Evolutionary conservation across 352 stramenopile genomes (phyloP), one percentile per base, ranked within the genome.

Genomic region (Blastocystis sp.): DNA sequence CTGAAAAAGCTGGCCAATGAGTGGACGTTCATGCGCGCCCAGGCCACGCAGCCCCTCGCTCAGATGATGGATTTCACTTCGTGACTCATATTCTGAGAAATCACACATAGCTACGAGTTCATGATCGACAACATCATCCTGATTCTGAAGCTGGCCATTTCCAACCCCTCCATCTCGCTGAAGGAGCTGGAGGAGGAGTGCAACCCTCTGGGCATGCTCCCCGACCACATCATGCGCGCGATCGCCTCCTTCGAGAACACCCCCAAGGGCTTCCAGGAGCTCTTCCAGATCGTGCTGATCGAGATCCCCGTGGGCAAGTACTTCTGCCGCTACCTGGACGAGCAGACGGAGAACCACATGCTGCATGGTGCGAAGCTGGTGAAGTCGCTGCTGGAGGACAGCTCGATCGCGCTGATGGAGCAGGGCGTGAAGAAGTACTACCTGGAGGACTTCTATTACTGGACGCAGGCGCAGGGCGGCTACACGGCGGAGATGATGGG

Each of bases 81-180:
- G 87, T 98, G 60, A 34, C 40, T 17, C 14, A 60, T 17, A 19
- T 60, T 3, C n/a, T 3, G 2, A 11, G 21, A 40, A 60, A 21
- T 77, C 5, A 77, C 1, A n/a, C 23, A 53, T 77, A 77, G 66
- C 19, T 84, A 94, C 90, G 96, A 99, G 92, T 99, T 98, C 92
- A 99, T 99, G 96, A 99, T 99, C 91, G 96, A 98, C 90, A 99
- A 99, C 90, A 93, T 99, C 76, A 98, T 99, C 90, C 92, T 98
- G 52, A 92, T 99, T 48, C 93, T 99, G 67, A 98, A 98, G 90
- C 95, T 95, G 80, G 98, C 96, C 62, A 91, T 99, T 23, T 97
- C 95, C 89, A 95, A 95, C 45, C 62, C 43, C 10, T 59, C 59
- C 89, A 93, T 94, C 56, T 69, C 89, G 65, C 93, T 96, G 78